Base-by-base conservation (phyloP, 163 green algal genomes). In the Chlorella variabilis region DNA sequence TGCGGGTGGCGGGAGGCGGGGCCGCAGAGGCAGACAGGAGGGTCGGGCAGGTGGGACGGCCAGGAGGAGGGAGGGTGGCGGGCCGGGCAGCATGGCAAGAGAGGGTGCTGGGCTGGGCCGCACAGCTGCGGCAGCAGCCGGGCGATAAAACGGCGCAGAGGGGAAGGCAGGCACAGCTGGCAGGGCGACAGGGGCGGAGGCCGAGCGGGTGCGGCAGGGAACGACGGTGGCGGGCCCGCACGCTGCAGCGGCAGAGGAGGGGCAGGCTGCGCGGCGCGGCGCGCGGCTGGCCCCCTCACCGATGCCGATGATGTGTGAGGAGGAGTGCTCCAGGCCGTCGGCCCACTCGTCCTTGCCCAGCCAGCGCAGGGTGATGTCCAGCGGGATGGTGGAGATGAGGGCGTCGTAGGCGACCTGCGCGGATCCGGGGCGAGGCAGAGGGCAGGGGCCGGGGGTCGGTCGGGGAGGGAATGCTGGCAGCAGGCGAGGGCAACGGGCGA, bases 221-320 rank as follows among this genome's bases (percentile, higher is more conserved):
- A n/a, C n/a, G n/a, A n/a, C n/a, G n/a, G n/a, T n/a, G n/a, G n/a
- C n/a, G n/a, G n/a, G n/a, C n/a, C n/a, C n/a, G n/a, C n/a, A n/a
- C n/a, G n/a, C n/a, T n/a, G n/a, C n/a, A n/a, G n/a, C n/a, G n/a
- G n/a, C n/a, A n/a, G n/a, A n/a, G n/a, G n/a, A n/a, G n/a, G n/a
- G n/a, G n/a, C n/a, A n/a, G n/a, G n/a, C n/a, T n/a, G n/a, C n/a
- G n/a, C n/a, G n/a, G n/a, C n/a, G n/a, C n/a, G n/a, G n/a, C n/a
- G n/a, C n/a, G n/a, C 54, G 23, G 54, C 3, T 27, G 21, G 33
- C 15, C 34, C 1, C 9, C 77, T 31, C 77, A 83, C 77, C 94
- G 4, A 98, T 71, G 59, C 95, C 95, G 21, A 98, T 90, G 78
- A 98, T 96, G 90, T 98, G 95, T 11, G 88, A 94, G 25, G 87